Base-by-base conservation (phyloP, 805 yeast genomes). In the Nakazawaea ishiwadae region DNA sequence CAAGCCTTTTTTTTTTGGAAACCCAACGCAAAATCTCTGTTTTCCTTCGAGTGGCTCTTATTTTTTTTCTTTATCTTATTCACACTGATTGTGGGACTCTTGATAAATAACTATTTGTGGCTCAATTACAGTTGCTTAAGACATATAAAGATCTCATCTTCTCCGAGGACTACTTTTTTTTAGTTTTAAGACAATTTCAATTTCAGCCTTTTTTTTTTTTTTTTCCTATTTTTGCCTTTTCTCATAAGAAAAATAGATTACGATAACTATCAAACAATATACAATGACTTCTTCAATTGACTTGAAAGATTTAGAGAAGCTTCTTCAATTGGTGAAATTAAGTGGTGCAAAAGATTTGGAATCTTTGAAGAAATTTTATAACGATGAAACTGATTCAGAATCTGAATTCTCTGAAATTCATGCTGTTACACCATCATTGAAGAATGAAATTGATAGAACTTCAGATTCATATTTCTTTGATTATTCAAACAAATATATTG, bases 401-500 rank as follows among this genome's bases (percentile, higher is more conserved):
- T 14, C 40, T 19, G 35, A 38, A 18, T 31, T 15, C 26, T 16
- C 35, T 23, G 41, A 29, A 19, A 16, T 29, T 28, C 8, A 7
- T 8, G 33, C 34, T 29, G 7, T 20, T 18, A 26, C 42, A 12
- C 11, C 18, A n/a, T 17, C 39, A 5, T 28, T 32, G 18, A n/a
- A 12, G 26, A n/a, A n/a, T 9, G 12, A 16, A 10, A 21, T 34
- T 28, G 42, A 39, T 26, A 39, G 40, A 38, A 38, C 26, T 18
- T n/a, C 35, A 19, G 42, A 38, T 4, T 33, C 35, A 2, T 44
- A 42, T 21, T 42, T 15, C 36, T 19, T 37, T 16, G 45, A 42
- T 18, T 40, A 40, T 20, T 24, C 44, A 12, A 34, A 74, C n/a
- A 68, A 72, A 33, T 85, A 81, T 61, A 71, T 84, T 45, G 77